These are phyloP conservation scores for Jackrogersella minutella DNA, from an alignment of 495 filamentous ascomycete species.

Conservation along the genomic window DNA sequence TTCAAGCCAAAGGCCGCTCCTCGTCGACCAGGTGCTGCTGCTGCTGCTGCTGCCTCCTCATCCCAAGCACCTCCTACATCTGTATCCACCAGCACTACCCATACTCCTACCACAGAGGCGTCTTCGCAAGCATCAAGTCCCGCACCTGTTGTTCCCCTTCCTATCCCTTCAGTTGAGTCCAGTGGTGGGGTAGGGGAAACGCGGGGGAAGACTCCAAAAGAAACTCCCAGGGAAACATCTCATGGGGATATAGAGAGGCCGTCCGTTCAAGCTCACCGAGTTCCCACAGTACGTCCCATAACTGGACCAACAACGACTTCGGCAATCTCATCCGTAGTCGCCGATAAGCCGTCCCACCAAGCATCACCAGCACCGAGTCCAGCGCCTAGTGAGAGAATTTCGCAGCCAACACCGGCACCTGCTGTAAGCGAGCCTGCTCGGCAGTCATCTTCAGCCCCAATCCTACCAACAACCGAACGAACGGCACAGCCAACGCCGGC, in stretches of 20 bases:
- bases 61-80: conserved; percentile 28
- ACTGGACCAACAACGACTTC: conserved; percentile 1
- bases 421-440: conserved; percentile 4
- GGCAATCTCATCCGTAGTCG: not conserved
- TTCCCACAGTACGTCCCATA: not conserved
- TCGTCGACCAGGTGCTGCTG: conserved; percentile 31
- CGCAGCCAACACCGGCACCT: conserved; percentile 4
- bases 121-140: conserved; percentile 30
- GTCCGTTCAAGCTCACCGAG: not conserved
- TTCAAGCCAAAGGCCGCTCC: conserved; percentile 54
- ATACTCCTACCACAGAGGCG: conserved; percentile 27
- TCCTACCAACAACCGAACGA: conserved; percentile 19
- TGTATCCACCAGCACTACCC: conserved; percentile 19
- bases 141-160: conserved; percentile 14
- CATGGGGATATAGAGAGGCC: not conserved
- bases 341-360: conserved; percentile 20
- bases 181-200: not conserved
- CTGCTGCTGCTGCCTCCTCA: conserved; percentile 18
- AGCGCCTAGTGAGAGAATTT: conserved; percentile 19
- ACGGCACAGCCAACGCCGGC: conserved; percentile 29
- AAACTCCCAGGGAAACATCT: conserved; percentile 1
- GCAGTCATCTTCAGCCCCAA: conserved; percentile 22
- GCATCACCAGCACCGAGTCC: conserved; percentile 40
- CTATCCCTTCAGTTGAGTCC: conserved; percentile 21
- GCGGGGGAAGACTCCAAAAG: conserved; percentile 1